These are phyloP conservation scores for Fagopyrum tataricum DNA, from an alignment of 148 eudicot genomes.

Conservation along the genomic window DNA sequence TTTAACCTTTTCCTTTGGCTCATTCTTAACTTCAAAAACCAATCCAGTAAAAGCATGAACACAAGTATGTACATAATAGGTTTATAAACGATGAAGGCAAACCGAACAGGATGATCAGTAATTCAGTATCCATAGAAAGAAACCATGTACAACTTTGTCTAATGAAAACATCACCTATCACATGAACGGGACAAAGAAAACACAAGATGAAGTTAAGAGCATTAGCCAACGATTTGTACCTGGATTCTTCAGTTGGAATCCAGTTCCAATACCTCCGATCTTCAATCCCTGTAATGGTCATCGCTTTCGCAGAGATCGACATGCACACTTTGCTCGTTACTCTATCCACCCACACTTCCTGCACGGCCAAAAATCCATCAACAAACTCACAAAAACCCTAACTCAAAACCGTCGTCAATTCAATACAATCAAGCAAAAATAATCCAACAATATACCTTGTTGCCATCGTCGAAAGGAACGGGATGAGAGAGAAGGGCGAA, in stretches of 20 bases:
- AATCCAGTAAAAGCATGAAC: neutral
- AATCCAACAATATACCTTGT: slow-evolving; percentile 34
- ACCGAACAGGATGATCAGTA: neutral
- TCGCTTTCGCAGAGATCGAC: slow-evolving; percentile 65
- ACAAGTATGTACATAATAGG: neutral
- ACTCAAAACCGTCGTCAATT: slow-evolving; percentile 7
- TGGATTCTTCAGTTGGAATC: slow-evolving; percentile 90
- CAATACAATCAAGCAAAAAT: neutral
- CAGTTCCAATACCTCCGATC: slow-evolving; percentile 97
- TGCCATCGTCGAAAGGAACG: slow-evolving; percentile 49
- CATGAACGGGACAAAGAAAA: slow-evolving; percentile 11
- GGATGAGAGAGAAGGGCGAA: slow-evolving; percentile 62
- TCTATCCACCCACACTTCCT: slow-evolving; percentile 93
- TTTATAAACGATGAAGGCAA: neutral
- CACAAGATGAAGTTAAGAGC: slow-evolving; percentile 1
- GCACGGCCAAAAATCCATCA: slow-evolving; percentile 16
- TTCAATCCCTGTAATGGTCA: slow-evolving; percentile 90
- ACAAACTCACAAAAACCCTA: neutral
- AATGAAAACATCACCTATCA: neutral
- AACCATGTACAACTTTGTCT: neutral
- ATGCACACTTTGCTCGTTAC: slow-evolving; percentile 75
- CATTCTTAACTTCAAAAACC: neutral
- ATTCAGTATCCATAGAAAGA: neutral
- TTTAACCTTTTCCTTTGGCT: neutral
- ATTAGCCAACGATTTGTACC: slow-evolving; percentile 30